Evolutionary conservation across 176 grass and related monocot genomes (phyloP).

Genomic region (Alloteropsis semialata): DNA sequence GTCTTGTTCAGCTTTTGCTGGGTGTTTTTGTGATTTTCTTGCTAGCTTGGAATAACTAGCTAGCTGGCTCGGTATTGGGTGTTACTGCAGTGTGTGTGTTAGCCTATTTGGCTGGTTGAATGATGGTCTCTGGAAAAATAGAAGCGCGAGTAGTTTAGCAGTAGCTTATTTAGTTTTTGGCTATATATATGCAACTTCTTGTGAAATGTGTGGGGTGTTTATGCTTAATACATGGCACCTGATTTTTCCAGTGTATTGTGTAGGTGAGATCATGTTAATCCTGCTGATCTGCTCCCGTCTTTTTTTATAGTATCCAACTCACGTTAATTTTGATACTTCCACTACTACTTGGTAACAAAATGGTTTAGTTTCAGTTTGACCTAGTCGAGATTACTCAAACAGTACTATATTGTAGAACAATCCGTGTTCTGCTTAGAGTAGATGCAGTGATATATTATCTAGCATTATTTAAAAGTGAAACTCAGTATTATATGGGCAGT

Average conservation of each 20-base stretch:
- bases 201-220: neutral
- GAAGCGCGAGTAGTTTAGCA: neutral
- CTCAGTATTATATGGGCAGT: neutral
- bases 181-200: neutral
- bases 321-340: neutral
- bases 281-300: neutral
- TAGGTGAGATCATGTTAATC: neutral
- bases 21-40: neutral
- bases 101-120: neutral
- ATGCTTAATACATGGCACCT: neutral
- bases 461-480: neutral
- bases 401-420: neutral
- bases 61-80: neutral
- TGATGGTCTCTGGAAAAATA: neutral
- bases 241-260: neutral
- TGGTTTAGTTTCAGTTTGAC: neutral
- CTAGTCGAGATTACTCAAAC: neutral
- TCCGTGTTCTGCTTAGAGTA: neutral
- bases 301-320: neutral
- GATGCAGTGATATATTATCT: neutral
- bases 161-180: neutral
- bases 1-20: neutral
- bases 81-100: neutral
- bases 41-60: neutral
- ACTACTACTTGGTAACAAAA: neutral